These are phyloP conservation scores for Umbellularia californica DNA, from an alignment of 164 flowering plant species.

Conservation along the genomic window DNA sequence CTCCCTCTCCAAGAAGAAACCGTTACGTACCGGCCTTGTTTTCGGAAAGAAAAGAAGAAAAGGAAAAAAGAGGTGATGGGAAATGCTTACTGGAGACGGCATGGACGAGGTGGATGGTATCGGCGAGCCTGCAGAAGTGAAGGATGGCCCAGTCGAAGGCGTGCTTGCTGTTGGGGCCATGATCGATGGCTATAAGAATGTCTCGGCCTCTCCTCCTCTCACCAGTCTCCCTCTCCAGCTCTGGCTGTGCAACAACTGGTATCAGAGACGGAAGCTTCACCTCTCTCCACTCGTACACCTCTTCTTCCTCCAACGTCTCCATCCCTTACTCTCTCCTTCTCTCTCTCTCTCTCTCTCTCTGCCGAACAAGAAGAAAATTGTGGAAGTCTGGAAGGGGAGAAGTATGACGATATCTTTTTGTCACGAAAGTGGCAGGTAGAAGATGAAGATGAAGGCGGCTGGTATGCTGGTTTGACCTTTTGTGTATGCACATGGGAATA, in stretches of 20 bases:
- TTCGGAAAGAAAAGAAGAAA: neutral
- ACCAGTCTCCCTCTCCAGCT: conserved; percentile 71
- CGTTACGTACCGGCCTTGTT: neutral
- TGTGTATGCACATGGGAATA: no score
- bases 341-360: neutral
- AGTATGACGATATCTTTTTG: no score
- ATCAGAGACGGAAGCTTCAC: conserved; percentile 58
- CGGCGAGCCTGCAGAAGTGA: conserved; percentile 80
- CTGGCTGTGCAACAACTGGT: conserved; percentile 52
- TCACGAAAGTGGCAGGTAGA: no score
- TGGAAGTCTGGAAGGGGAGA: no score
- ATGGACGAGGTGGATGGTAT: conserved; percentile 76
- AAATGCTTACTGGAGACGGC: conserved; percentile 58
- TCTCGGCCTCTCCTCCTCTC: conserved; percentile 78
- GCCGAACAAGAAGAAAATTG: no score
- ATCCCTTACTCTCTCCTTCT: conserved; percentile 12
- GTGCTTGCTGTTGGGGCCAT: conserved; percentile 87
- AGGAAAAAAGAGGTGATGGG: neutral
- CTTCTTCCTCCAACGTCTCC: conserved; percentile 67
- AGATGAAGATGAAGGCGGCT: no score
- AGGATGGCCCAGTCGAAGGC: conserved; percentile 89
- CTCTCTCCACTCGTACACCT: conserved; percentile 60
- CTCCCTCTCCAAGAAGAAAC: neutral
- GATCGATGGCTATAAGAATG: conserved; percentile 77
- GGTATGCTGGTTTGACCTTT: no score